A percentile compares a stretch with the other conserved stretches of the same genome.
phyloP scores from a whole-genome alignment of 2,329 filamentous ascomycete genomes.

The Cordyceps javanica region DNA sequence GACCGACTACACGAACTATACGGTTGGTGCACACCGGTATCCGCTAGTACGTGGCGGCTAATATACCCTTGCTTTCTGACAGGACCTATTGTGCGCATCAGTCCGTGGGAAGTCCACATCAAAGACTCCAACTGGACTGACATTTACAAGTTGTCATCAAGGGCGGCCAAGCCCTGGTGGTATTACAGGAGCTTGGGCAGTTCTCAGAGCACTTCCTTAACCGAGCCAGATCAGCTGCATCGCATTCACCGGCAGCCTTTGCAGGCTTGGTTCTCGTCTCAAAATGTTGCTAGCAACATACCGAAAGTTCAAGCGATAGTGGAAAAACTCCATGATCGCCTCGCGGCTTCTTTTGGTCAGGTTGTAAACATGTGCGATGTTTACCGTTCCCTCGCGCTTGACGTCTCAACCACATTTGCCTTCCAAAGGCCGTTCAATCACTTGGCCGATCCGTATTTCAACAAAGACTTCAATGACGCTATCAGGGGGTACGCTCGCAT shows the following conservation, averaged over 20 bases:
- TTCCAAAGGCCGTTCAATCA: background rate
- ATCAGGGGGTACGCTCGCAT: background rate
- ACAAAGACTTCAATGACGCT: background rate
- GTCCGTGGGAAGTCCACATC: constrained; percentile 3
- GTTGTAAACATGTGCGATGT: background rate
- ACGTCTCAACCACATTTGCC: background rate
- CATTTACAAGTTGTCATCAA: background rate
- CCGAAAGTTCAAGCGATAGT: background rate
- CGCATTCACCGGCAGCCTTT: background rate
- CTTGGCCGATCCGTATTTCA: background rate
- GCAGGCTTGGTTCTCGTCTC: background rate
- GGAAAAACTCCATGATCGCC: background rate
- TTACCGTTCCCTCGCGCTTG: background rate
- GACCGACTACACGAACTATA: background rate
- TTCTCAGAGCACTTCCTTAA: background rate
- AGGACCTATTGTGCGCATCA: constrained; percentile 2
- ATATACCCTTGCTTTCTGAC: background rate
- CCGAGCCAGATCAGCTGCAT: background rate
- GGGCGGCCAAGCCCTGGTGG: background rate
- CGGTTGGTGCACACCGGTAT: background rate
- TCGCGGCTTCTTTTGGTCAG: background rate
- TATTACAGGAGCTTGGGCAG: background rate
- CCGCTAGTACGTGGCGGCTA: background rate
- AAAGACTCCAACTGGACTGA: background rate
- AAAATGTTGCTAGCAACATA: background rate